Percentiles rank a stretch among this genome's conserved stretches.
Conservation (phyloP, 768 basidiomycete genomes). For the Serendipita sp. region DNA sequence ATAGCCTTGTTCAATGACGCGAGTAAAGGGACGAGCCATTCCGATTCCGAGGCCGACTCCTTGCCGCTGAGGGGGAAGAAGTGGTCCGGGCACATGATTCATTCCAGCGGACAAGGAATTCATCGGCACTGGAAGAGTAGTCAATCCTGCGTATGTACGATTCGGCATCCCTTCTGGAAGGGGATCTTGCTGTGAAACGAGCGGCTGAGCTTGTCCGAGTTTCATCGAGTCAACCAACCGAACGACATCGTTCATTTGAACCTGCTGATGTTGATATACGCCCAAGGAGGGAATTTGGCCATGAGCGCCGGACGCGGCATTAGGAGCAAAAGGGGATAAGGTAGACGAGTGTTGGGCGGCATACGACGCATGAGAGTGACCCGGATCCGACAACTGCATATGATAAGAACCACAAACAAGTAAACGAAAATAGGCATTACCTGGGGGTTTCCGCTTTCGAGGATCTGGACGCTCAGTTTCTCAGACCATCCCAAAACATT, state of each 20-base stretch:
- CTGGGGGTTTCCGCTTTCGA: not conserved
- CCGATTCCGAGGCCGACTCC: not conserved
- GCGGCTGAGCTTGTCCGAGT: not conserved
- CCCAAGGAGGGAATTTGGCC: not conserved
- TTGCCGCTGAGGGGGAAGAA: not conserved
- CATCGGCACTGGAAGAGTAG: not conserved
- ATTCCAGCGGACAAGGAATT: not conserved
- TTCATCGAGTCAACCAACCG: not conserved
- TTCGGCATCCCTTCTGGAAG: not conserved
- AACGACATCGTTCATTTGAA: not conserved
- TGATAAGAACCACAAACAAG: too few relatives aligned
- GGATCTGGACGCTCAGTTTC: not conserved
- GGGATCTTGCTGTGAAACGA: not conserved
- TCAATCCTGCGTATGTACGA: not conserved
- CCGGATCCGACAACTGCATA: not conserved
- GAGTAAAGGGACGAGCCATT: not conserved
- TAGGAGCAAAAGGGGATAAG: not conserved
- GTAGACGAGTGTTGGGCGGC: not conserved
- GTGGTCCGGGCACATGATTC: not conserved
- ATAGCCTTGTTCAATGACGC: not conserved
- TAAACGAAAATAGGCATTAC: not conserved
- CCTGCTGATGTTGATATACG: not conserved
- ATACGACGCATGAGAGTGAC: not conserved
- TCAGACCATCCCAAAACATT: conserved; percentile 73
- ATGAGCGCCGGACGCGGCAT: not conserved